A percentile compares a stretch with the other conserved stretches of the same genome.
Evolutionary conservation across 306 rosid genomes (phyloP).

Genomic region (Prunus kanzakura): DNA sequence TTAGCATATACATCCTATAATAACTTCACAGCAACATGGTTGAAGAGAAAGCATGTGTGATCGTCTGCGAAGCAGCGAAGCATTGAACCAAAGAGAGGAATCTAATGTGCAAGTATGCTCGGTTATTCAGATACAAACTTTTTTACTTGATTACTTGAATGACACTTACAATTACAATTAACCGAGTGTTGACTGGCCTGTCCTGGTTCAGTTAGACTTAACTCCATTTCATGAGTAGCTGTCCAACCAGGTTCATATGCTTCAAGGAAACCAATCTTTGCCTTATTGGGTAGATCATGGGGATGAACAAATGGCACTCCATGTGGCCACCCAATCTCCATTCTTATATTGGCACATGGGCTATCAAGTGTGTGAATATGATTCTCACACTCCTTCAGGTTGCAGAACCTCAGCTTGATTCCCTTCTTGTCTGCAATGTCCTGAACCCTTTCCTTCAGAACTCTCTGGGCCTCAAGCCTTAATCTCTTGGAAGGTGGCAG

Average conservation of each 20-base stretch:
- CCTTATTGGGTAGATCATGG: conserved; percentile 95
- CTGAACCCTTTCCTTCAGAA: conserved; percentile 92
- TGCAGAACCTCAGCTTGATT: conserved; percentile 94
- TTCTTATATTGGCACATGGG: conserved; percentile 85
- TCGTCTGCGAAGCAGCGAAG: background rate
- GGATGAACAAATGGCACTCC: conserved; percentile 99
- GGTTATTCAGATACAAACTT: conserved; percentile 22
- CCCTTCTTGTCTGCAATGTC: conserved; percentile 98
- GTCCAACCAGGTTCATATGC: conserved; percentile 99
- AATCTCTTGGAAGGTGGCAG: conserved; percentile 97
- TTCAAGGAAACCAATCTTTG: conserved; percentile 94
- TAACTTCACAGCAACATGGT: background rate
- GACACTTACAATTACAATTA: conserved; percentile 55
- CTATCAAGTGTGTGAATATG: conserved; percentile 74
- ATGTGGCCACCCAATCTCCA: conserved; percentile 95
- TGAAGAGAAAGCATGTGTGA: background rate
- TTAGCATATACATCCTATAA: background rate
- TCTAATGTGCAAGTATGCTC: conserved; percentile 5
- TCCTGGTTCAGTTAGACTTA: conserved; percentile 65
- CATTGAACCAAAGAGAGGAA: background rate
- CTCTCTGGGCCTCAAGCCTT: conserved; percentile 97
- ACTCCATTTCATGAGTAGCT: conserved; percentile 71
- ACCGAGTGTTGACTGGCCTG: conserved; percentile 76
- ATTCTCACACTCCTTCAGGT: conserved; percentile 92
- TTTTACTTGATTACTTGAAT: conserved; percentile 28